phyloP scores from a whole-genome alignment of 495 filamentous ascomycete species.

The Bryoglossum gracile region DNA sequence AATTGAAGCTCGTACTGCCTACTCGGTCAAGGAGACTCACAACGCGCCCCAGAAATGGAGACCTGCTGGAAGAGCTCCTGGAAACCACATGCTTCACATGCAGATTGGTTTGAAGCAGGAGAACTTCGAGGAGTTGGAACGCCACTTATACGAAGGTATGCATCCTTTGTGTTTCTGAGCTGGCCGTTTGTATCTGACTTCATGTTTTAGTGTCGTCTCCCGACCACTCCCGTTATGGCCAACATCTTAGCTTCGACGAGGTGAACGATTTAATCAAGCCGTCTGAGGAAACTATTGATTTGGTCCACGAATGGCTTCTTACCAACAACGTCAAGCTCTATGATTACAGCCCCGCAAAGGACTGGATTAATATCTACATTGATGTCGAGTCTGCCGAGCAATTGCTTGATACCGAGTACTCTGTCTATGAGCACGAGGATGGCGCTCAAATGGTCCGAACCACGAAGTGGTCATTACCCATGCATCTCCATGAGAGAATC shows the following conservation, averaged over 20 bases:
- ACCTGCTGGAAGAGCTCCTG: conserved; percentile 37
- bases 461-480: conserved; percentile 45
- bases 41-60: conserved; percentile 41
- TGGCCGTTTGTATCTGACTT: not conserved
- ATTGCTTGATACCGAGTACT: conserved; percentile 53
- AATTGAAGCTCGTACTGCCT: conserved; percentile 31
- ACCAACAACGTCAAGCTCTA: conserved; percentile 36
- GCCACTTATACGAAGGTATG: conserved; percentile 43
- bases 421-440: conserved; percentile 44
- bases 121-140: conserved; percentile 42
- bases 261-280: conserved; percentile 27
- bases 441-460: conserved; percentile 31
- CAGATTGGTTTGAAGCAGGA: conserved; percentile 46
- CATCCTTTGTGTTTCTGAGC: not conserved
- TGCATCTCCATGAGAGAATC: conserved; percentile 48
- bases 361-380: conserved; percentile 45
- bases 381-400: conserved; percentile 44
- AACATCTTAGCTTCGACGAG: conserved; percentile 37
- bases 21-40: conserved; percentile 47
- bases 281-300: conserved; percentile 34
- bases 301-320: conserved; percentile 42
- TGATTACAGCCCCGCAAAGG: conserved; percentile 40
- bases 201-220: conserved; percentile 30
- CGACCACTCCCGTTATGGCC: conserved; percentile 35
- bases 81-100: conserved; percentile 32